phyloP scores from a whole-genome alignment of 805 yeast genomes.

The Scheffersomyces amazonensis region DNA sequence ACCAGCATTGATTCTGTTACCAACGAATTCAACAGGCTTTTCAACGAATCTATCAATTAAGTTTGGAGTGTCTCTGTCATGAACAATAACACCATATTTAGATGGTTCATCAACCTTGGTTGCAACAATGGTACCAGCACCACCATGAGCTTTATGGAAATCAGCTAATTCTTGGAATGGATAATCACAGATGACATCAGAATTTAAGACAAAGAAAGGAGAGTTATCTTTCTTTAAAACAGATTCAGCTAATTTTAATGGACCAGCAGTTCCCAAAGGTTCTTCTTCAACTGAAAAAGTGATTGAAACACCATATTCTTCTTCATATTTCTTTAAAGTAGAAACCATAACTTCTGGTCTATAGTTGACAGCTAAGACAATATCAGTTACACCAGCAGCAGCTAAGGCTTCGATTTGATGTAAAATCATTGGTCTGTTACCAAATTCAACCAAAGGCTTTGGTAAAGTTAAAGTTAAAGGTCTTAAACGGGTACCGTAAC shows the following conservation, averaged over 20 bases:
- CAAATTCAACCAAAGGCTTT: constrained; percentile 96
- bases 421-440: constrained; percentile 97
- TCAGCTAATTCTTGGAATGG: constrained; percentile 90
- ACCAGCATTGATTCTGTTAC: constrained; percentile 99
- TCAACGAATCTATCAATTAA: constrained; percentile 98
- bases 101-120: constrained; percentile 99
- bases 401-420: constrained; percentile 99
- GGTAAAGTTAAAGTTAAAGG: constrained; percentile 94
- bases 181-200: constrained; percentile 98
- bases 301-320: constrained; percentile 89
- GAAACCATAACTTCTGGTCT: constrained; percentile 99
- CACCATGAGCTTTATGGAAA: constrained; percentile 96
- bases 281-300: constrained; percentile 98
- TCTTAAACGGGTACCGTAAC: constrained; percentile 99
- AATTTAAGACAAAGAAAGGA: constrained; percentile 96
- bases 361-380: constrained; percentile 97
- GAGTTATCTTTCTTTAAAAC: constrained; percentile 90
- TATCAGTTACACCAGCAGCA: constrained; percentile 97
- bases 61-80: constrained; percentile 91
- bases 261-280: constrained; percentile 99
- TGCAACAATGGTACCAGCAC: constrained; percentile 97
- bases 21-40: constrained; percentile 98
- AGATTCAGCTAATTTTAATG: constrained; percentile 93
- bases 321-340: constrained; percentile 90
- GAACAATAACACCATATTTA: constrained; percentile 99